These are phyloP conservation scores for Sporothrix brunneoviolacea DNA, from an alignment of 2,329 filamentous ascomycete species.

Conservation along the genomic window DNA sequence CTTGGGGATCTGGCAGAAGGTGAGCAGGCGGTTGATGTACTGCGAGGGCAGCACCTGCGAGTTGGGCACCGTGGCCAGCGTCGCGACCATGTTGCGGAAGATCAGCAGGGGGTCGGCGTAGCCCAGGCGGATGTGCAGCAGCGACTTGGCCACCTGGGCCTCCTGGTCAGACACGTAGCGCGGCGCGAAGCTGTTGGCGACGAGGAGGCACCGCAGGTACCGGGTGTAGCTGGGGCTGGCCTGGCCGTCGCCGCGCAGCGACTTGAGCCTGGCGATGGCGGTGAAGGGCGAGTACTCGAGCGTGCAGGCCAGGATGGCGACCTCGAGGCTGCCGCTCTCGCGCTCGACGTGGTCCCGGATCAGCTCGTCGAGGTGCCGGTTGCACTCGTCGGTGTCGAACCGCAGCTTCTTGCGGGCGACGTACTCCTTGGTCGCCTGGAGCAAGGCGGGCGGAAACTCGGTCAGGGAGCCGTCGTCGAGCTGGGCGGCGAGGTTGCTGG, in stretches of 20 bases:
- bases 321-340: conserved; percentile 4
- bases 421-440: conserved; percentile 8
- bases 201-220: conserved; percentile 13
- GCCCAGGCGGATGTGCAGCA: conserved; percentile 7
- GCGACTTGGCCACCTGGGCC: background rate
- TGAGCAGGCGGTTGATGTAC: conserved; percentile 15
- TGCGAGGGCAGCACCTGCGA: conserved; percentile 11
- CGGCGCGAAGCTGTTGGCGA: conserved; percentile 5
- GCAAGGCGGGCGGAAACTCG: background rate
- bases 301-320: conserved; percentile 14
- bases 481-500: background rate
- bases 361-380: conserved; percentile 25
- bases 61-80: conserved; percentile 1
- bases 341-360: conserved; percentile 13
- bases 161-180: conserved; percentile 7
- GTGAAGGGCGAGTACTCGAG: conserved; percentile 2
- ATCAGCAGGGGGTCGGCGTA: conserved; percentile 7
- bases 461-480: conserved; percentile 3
- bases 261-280: background rate
- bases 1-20: conserved; percentile 9
- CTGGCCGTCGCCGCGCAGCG: conserved; percentile 5
- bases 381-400: background rate
- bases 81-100: conserved; percentile 7
- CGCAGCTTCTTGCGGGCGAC: background rate
- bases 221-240: conserved; percentile 1